Base-by-base conservation (phyloP, 75 land plant species). In the Cupressus sempervirens region DNA sequence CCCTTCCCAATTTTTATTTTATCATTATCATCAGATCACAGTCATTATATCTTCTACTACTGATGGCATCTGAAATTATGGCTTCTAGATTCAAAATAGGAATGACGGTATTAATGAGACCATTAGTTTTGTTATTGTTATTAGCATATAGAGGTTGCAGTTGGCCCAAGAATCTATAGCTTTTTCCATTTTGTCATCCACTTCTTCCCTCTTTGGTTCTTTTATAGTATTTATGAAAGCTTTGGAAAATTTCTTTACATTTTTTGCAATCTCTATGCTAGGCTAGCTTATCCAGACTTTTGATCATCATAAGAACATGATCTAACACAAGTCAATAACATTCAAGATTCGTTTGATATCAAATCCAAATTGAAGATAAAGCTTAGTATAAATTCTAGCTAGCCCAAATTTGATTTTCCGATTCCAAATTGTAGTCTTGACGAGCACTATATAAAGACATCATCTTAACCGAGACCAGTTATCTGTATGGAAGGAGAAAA, bases 201-300 rank as follows among this genome's bases (percentile, higher is more conserved):
- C 73, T 85, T 84, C 83, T 76, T 67, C 82, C 88, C 36, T 83
- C 56, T 77, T 50, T 87, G 26, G 88, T 83, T 40, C 85, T 74
- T 46, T 87, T 87, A 81, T 87, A 87, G 86, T 87, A 87, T 73
- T 87, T 87, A 86, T 84, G 53, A 76, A 87, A 82, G 16, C 84
- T 87, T 76, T 87, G 82, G 32, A 87, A 87, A 29, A 84, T 87
- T 70, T 87, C 88, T 70, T 84, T 87, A 81, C 88, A 87, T 73
- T 87, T 87, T 67, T 87, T 87, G 65, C 86, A 54, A 52, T 53
- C 84, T 29, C 88, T 84, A 36, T 74, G 36, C 58, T 84, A 87
- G 4, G 86, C 88, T 40, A 87, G 88, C 80, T 87, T 82, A 26
- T 34, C 87, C 9, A 87, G 77, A 67, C 85, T 87, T 80, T 86